These are phyloP conservation scores for Fusarium goolgardi DNA, from an alignment of 2,329 filamentous ascomycete species.

Conservation along the genomic window DNA sequence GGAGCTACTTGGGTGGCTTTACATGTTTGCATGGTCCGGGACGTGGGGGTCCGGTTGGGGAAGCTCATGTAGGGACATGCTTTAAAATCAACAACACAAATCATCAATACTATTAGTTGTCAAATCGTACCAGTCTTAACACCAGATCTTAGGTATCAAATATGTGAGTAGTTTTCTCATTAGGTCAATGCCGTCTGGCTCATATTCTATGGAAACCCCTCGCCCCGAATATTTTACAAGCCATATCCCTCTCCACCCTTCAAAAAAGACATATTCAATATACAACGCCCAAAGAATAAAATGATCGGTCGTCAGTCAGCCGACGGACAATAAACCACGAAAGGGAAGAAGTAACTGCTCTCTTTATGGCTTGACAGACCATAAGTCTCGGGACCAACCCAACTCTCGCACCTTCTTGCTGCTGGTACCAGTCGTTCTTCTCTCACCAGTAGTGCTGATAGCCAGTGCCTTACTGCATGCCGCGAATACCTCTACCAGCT, in stretches of 20 bases:
- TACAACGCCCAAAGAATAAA: constrained; percentile 31
- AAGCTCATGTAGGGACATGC: background rate
- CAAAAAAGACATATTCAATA: constrained; percentile 20
- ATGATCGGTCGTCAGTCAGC: background rate
- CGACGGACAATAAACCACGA: constrained; percentile 2
- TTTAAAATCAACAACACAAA: background rate
- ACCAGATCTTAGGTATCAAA: background rate
- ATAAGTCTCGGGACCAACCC: constrained; percentile 73
- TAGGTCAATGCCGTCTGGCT: constrained; percentile 4
- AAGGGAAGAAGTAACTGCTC: background rate
- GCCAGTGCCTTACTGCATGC: constrained; percentile 78
- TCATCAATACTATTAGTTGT: background rate
- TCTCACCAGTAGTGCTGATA: constrained; percentile 65
- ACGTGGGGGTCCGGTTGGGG: constrained; percentile 24
- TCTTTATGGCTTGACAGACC: constrained; percentile 61
- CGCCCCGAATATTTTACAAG: constrained; percentile 34
- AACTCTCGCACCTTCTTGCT: constrained; percentile 71
- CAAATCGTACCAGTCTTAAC: background rate
- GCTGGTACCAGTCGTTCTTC: constrained; percentile 60
- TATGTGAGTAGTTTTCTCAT: constrained; percentile 13
- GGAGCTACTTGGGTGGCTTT: constrained; percentile 9
- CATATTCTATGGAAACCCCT: constrained; percentile 20
- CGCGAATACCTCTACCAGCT: constrained; percentile 81
- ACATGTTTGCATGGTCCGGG: constrained; percentile 1
- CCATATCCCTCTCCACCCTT: constrained; percentile 19